Evolutionary conservation across 2,329 filamentous ascomycete species (phyloP).

Genomic region (Paraconiothyrium brasiliense): DNA sequence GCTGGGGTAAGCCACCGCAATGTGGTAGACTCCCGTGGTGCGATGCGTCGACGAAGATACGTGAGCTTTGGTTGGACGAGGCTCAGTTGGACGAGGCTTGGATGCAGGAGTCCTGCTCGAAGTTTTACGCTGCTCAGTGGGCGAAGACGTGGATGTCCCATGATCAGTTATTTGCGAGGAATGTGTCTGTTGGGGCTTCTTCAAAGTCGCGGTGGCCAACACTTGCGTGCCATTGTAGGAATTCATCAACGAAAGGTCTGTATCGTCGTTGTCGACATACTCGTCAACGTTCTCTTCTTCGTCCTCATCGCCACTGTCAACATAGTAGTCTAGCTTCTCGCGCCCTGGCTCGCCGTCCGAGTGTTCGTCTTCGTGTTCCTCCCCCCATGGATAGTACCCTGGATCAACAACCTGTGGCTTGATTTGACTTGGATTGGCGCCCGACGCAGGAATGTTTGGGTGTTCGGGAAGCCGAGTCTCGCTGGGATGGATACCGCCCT

Average conservation of each 20-base stretch:
- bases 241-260: not conserved
- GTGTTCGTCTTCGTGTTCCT: not conserved
- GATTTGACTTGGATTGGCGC: too few species aligned
- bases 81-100: not conserved
- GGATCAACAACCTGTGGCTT: too few species aligned
- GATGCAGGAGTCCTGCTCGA: not conserved
- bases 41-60: not conserved
- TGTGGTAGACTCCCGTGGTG: not conserved
- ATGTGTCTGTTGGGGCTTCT: not conserved
- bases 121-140: not conserved
- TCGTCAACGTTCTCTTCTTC: not conserved
- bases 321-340: not conserved
- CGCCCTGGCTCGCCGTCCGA: not conserved
- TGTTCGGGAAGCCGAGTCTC: not conserved
- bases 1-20: not conserved
- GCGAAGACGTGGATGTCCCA: not conserved
- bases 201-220: not conserved
- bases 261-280: not conserved
- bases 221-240: not conserved
- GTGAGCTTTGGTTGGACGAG: not conserved
- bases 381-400: not conserved
- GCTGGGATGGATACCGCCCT: not conserved
- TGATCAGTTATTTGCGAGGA: not conserved
- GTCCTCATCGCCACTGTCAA: not conserved
- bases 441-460: too few species aligned